Conservation (phyloP, 768 basidiomycete species). For the Mycena maculata region DNA sequence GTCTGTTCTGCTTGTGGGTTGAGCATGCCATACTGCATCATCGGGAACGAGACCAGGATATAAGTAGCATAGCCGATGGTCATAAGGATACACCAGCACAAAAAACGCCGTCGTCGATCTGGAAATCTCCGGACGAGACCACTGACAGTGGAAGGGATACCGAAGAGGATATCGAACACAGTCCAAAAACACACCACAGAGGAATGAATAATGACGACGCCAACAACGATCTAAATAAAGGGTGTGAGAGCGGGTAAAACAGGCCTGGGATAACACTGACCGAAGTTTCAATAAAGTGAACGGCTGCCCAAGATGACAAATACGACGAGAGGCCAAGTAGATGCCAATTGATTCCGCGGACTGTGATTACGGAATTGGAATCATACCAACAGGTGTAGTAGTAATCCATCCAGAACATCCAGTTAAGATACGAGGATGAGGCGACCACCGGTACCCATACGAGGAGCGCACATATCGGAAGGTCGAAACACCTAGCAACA, state of each 20-base stretch:
- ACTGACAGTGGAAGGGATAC: background rate
- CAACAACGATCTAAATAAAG: background rate
- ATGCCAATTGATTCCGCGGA: background rate
- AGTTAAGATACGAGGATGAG: background rate
- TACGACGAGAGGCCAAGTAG: background rate
- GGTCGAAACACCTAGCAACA: too few relatives aligned
- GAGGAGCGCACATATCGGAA: background rate
- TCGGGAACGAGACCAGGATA: background rate
- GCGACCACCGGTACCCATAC: background rate
- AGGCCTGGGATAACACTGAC: background rate
- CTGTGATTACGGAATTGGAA: background rate
- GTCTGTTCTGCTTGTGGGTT: background rate
- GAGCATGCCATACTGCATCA: background rate
- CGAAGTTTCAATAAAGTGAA: background rate
- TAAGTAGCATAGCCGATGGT: background rate
- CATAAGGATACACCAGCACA: background rate
- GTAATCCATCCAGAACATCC: background rate
- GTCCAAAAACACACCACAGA: background rate
- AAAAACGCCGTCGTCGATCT: background rate
- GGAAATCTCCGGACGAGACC: background rate
- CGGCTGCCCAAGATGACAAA: background rate
- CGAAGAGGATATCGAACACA: background rate
- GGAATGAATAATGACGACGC: background rate
- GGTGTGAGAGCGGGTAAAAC: background rate
- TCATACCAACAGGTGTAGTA: background rate